Conservation (phyloP, 2,329 filamentous ascomycete species). For the Exserohilum turcica region DNA sequence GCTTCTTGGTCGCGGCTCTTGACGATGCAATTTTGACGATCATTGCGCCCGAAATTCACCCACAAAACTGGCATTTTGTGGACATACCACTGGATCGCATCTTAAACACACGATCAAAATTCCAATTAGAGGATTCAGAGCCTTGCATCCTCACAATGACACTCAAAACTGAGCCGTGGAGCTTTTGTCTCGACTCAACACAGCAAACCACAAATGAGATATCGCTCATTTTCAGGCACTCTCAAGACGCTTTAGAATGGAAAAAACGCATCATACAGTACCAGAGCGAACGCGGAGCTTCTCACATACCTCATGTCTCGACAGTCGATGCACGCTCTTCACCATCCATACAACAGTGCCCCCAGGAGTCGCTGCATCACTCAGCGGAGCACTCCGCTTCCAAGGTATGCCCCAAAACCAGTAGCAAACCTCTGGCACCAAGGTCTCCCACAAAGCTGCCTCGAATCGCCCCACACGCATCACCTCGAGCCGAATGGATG, state of each 20-base stretch:
- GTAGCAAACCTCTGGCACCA: not conserved
- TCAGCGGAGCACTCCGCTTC: not conserved
- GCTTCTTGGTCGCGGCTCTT: constrained; percentile 19
- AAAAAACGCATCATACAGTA: constrained; percentile 20
- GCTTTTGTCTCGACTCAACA: constrained; percentile 32
- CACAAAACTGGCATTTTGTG: constrained; percentile 28
- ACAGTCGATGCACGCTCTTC: constrained; percentile 5
- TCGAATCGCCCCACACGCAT: not conserved
- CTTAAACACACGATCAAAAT: constrained; percentile 7
- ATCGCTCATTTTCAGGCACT: constrained; percentile 26
- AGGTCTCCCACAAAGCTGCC: not conserved
- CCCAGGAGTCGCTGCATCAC: not conserved
- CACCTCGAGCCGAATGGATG: not conserved
- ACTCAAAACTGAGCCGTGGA: constrained; percentile 18
- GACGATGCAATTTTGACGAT: constrained; percentile 30
- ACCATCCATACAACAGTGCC: not conserved
- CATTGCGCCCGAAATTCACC: constrained; percentile 21
- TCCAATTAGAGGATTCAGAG: constrained; percentile 12
- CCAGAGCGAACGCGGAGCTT: not conserved
- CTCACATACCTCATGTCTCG: constrained; percentile 2
- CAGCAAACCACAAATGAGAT: constrained; percentile 23
- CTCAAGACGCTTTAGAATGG: constrained; percentile 30
- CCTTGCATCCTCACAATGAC: constrained; percentile 31
- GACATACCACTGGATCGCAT: constrained; percentile 38
- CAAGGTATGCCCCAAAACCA: not conserved